phyloP scores from a whole-genome alignment of 2,329 filamentous ascomycete genomes.

The Lasiodiplodia citricola region DNA sequence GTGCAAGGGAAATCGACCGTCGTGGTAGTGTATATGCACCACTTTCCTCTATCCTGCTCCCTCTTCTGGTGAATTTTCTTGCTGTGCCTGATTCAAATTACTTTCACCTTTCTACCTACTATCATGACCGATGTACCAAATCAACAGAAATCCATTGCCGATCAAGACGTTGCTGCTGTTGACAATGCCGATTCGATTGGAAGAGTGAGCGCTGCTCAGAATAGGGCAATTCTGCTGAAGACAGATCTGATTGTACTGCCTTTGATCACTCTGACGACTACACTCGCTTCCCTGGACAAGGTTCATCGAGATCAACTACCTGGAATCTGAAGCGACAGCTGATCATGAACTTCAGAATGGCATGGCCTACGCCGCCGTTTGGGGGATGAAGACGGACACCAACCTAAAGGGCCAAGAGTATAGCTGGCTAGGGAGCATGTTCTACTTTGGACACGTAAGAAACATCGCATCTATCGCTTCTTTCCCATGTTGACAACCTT shows the following conservation, averaged over 20 bases:
- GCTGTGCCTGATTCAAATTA: background rate
- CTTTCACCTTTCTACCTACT: background rate
- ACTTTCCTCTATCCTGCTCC: no score
- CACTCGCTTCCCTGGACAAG: background rate
- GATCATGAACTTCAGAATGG: background rate
- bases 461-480: background rate
- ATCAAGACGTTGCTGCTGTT: background rate
- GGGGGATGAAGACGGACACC: conserved; percentile 29
- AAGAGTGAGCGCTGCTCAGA: conserved; percentile 43
- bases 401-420: conserved; percentile 29
- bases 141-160: background rate
- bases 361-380: conserved; percentile 26
- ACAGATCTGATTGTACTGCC: conserved; percentile 9
- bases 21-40: no score
- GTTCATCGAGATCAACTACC: background rate
- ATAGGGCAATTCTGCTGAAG: conserved; percentile 56
- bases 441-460: conserved; percentile 25
- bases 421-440: conserved; percentile 28
- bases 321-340: background rate
- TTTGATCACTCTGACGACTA: background rate
- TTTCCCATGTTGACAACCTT: background rate
- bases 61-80: no score
- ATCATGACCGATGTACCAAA: background rate
- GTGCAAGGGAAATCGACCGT: no score
- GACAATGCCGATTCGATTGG: background rate